Conservation (phyloP, 495 filamentous ascomycete genomes). For the Talaromyces adpressus region DNA sequence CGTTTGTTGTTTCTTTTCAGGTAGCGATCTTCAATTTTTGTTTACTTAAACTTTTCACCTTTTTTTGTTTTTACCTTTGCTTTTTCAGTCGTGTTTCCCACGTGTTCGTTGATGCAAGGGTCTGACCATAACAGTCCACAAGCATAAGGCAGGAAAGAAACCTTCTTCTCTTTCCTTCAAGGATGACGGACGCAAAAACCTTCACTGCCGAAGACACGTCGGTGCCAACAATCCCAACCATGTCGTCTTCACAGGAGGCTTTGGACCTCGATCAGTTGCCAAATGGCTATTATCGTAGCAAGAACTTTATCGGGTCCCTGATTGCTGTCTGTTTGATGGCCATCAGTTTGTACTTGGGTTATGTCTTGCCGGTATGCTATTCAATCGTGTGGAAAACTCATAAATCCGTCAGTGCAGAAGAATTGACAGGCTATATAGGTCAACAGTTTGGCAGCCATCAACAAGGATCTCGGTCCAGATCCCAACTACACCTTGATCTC, state of each 20-base stretch:
- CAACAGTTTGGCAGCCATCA: constrained; percentile 15
- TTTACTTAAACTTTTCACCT: background rate
- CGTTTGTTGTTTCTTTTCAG: background rate
- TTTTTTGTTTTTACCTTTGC: background rate
- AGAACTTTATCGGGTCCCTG: constrained; percentile 18
- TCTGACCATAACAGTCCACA: background rate
- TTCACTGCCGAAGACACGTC: background rate
- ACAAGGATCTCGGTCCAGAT: constrained; percentile 24
- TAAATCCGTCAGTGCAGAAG: background rate
- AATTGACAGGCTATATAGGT: constrained; percentile 1
- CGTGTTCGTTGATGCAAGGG: background rate
- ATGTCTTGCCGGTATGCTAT: constrained; percentile 13
- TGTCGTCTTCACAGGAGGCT: constrained; percentile 14
- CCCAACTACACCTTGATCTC: constrained; percentile 30
- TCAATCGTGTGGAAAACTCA: background rate
- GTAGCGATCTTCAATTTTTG: background rate
- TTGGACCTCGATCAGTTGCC: constrained; percentile 24
- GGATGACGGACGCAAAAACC: background rate
- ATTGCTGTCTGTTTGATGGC: constrained; percentile 17
- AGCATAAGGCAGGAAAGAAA: no score
- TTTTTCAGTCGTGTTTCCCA: background rate
- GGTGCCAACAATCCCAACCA: background rate
- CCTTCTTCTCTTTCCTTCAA: background rate
- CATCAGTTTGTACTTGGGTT: constrained; percentile 17
- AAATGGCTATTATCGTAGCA: constrained; percentile 15